A percentile compares a stretch with the other conserved stretches of the same genome.
Conservation (phyloP, 2,329 filamentous ascomycete species). For the Xylariaceae sp. region DNA sequence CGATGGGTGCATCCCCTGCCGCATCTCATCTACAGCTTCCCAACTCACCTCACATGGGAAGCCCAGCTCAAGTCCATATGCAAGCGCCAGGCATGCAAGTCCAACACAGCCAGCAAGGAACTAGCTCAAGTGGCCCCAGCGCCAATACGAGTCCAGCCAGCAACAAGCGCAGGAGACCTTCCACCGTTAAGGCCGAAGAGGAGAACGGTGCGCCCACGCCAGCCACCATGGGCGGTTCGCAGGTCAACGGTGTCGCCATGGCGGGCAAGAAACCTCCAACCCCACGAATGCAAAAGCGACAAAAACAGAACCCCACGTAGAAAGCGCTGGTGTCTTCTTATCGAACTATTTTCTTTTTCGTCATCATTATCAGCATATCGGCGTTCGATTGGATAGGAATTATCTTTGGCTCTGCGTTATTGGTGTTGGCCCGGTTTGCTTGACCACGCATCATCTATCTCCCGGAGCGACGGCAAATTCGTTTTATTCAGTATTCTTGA, state of each 20-base stretch:
- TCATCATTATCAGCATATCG: slow-evolving; percentile 24
- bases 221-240: slow-evolving; percentile 37
- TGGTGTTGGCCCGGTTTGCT: no score
- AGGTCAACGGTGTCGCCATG: slow-evolving; percentile 50
- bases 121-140: slow-evolving; percentile 63
- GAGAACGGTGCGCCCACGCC: slow-evolving; percentile 52
- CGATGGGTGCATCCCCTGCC: slow-evolving; percentile 59
- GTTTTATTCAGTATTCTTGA: no score
- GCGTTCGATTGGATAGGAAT: slow-evolving; percentile 28
- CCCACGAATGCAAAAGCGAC: slow-evolving; percentile 54
- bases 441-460: no score
- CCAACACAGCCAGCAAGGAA: slow-evolving; percentile 67
- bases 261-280: slow-evolving; percentile 54
- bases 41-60: slow-evolving; percentile 60
- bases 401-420: neutral
- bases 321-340: neutral
- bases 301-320: slow-evolving; percentile 44
- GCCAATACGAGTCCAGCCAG: slow-evolving; percentile 64
- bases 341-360: slow-evolving; percentile 5
- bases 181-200: slow-evolving; percentile 57
- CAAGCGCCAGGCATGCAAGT: slow-evolving; percentile 65
- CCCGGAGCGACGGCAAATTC: no score
- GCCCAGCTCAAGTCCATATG: slow-evolving; percentile 61
- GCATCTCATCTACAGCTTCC: slow-evolving; percentile 59
- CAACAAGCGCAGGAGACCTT: slow-evolving; percentile 58